phyloP scores from a whole-genome alignment of 345 rosid species.

The Dipteronia sinensis region DNA sequence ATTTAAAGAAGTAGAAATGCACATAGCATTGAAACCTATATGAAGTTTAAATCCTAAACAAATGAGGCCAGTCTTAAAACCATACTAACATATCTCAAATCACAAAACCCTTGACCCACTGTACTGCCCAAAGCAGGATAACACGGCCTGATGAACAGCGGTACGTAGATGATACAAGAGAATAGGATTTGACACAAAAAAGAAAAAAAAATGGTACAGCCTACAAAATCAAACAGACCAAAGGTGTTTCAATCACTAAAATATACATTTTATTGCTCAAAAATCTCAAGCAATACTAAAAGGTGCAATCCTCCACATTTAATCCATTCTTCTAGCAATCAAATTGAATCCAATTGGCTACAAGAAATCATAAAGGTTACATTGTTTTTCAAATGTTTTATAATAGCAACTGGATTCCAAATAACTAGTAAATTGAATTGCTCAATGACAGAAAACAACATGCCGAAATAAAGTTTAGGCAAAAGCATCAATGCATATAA shows the following conservation, averaged over 20 bases:
- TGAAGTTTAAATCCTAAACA: not conserved
- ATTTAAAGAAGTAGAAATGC: not conserved
- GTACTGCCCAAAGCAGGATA: not conserved
- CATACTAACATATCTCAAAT: not conserved
- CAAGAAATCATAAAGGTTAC: not conserved
- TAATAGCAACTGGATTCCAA: not conserved
- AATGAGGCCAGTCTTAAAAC: not conserved
- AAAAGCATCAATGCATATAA: not conserved
- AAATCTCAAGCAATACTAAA: too few species aligned
- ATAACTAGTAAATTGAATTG: not conserved
- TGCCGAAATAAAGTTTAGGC: not conserved
- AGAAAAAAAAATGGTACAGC: not conserved
- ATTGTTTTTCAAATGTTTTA: not conserved
- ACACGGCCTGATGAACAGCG: not conserved
- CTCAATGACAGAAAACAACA: not conserved
- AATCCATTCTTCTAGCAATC: not conserved
- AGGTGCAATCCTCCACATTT: not conserved
- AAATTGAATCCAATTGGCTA: not conserved
- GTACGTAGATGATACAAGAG: too few species aligned
- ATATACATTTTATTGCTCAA: too few species aligned
- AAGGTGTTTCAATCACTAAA: not conserved
- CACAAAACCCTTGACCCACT: not conserved
- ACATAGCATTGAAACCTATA: not conserved
- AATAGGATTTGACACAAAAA: not conserved
- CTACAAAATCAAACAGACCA: not conserved